These are phyloP conservation scores for Hypoxylon fragiforme DNA, from an alignment of 495 filamentous ascomycete species.

Conservation along the genomic window DNA sequence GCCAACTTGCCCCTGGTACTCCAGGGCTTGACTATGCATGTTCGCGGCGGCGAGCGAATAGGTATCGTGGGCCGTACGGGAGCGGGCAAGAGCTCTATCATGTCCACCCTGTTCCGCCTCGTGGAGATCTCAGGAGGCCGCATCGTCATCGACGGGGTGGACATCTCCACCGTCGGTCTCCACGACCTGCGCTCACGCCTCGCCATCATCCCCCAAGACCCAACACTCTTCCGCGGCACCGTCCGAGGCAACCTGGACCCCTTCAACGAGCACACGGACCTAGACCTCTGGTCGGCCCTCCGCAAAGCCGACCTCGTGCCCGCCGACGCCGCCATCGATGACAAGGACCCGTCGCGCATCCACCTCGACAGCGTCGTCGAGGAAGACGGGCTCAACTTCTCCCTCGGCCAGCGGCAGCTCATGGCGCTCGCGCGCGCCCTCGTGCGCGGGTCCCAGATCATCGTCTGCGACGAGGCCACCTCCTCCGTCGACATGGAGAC, in stretches of 20 bases:
- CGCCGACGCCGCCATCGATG: conserved; percentile 44
- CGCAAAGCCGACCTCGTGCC: conserved; percentile 78
- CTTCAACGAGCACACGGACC: conserved; percentile 83
- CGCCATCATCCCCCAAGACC: conserved; percentile 95
- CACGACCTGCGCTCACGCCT: conserved; percentile 85
- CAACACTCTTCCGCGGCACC: conserved; percentile 90
- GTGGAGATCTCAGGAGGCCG: conserved; percentile 81
- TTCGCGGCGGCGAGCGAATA: conserved; percentile 84
- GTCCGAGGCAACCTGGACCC: conserved; percentile 91
- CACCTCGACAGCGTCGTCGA: conserved; percentile 85
- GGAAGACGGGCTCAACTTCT: conserved; percentile 94
- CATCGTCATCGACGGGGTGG: conserved; percentile 87
- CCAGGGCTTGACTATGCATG: conserved; percentile 72
- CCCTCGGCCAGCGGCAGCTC: conserved; percentile 91
- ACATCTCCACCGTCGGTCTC: conserved; percentile 83
- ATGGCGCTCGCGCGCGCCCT: conserved; percentile 93
- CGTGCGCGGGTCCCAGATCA: conserved; percentile 84
- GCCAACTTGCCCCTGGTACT: conserved; percentile 81
- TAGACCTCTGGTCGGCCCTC: conserved; percentile 85
- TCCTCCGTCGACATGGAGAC: conserved; percentile 94
- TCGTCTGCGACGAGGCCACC: conserved; percentile 95
- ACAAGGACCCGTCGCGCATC: conserved; percentile 57
- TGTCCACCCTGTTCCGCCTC: conserved; percentile 88
- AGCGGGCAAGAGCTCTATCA: conserved; percentile 93
- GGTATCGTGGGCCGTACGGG: conserved; percentile 93